A percentile compares a stretch with the other conserved stretches of the same genome.
Conservation (phyloP, 441 rosid species). For the Euphorbia celastroides region DNA sequence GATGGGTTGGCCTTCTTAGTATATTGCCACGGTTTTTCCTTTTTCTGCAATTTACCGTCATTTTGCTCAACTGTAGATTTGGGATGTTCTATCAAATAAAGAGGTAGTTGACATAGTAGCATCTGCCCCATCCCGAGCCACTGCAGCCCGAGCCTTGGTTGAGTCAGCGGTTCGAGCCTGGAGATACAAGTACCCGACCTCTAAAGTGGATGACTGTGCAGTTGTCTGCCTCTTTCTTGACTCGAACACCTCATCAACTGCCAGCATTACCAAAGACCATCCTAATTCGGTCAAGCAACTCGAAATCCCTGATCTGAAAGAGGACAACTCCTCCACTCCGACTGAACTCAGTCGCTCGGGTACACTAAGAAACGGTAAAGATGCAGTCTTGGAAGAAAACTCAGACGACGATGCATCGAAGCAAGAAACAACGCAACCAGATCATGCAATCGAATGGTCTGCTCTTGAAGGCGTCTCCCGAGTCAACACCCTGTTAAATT, state of each 20-base stretch:
- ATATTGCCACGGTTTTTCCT: neutral
- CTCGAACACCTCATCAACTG: conserved; percentile 35
- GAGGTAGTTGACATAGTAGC: conserved; percentile 87
- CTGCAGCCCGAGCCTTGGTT: conserved; percentile 71
- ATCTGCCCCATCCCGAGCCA: conserved; percentile 54
- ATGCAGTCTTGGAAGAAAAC: conserved; percentile 30
- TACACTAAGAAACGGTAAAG: conserved; percentile 33
- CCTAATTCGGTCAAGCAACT: conserved; percentile 23
- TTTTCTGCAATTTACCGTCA: conserved; percentile 6
- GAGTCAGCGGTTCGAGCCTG: conserved; percentile 79
- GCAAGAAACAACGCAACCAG: conserved; percentile 39
- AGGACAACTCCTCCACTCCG: conserved; percentile 23
- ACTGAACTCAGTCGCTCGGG: conserved; percentile 31
- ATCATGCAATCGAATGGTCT: conserved; percentile 60
- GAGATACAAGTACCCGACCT: conserved; percentile 85
- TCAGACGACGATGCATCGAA: conserved; percentile 35
- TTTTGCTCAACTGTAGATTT: conserved; percentile 40
- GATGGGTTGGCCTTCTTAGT: too few relatives aligned
- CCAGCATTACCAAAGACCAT: conserved; percentile 39
- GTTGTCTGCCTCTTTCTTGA: conserved; percentile 85
- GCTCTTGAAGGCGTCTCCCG: conserved; percentile 98
- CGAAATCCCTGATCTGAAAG: conserved; percentile 28
- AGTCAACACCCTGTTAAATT: conserved; percentile 68
- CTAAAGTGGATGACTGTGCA: conserved; percentile 93
- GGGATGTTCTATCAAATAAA: conserved; percentile 89